Percentiles rank a stretch among this genome's conserved stretches.
Evolutionary conservation across 495 filamentous ascomycete species (phyloP).

Genomic region (Tuber aestivum): DNA sequence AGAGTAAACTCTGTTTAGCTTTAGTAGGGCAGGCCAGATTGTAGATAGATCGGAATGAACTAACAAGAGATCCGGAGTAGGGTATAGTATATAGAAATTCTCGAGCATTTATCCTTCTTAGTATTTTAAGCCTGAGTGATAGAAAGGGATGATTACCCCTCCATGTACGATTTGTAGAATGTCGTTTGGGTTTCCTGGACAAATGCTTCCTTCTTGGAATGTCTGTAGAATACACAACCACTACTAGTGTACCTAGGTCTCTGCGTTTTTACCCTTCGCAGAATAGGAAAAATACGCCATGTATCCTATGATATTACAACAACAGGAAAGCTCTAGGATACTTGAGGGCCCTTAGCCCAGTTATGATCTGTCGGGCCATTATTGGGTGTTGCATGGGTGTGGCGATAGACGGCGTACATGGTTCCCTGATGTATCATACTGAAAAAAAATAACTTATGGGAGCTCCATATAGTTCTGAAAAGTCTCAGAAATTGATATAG

Average conservation of each 20-base stretch:
- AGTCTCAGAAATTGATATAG: background rate
- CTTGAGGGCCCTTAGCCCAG: background rate
- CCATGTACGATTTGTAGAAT: background rate
- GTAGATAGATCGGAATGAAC: background rate
- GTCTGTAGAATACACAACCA: background rate
- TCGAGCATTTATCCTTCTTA: background rate
- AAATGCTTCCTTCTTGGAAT: background rate
- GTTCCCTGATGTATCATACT: background rate
- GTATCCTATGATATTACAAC: background rate
- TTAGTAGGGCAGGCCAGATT: background rate
- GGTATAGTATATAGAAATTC: background rate
- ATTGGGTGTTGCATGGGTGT: background rate
- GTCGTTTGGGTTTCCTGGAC: no score
- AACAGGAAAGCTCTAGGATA: background rate
- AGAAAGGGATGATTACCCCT: background rate
- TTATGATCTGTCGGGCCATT: background rate
- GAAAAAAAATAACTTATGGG: background rate
- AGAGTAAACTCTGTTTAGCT: background rate
- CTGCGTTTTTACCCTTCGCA: background rate
- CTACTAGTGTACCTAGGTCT: background rate
- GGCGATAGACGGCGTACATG: fast-evolving
- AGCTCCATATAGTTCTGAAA: background rate
- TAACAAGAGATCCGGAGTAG: background rate
- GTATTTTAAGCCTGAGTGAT: background rate
- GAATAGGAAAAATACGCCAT: background rate